Percentiles rank a stretch among this genome's conserved stretches.
These are phyloP conservation scores for Sclerotinia nivalis DNA, from an alignment of 2,329 filamentous ascomycete species.

Conservation along the genomic window DNA sequence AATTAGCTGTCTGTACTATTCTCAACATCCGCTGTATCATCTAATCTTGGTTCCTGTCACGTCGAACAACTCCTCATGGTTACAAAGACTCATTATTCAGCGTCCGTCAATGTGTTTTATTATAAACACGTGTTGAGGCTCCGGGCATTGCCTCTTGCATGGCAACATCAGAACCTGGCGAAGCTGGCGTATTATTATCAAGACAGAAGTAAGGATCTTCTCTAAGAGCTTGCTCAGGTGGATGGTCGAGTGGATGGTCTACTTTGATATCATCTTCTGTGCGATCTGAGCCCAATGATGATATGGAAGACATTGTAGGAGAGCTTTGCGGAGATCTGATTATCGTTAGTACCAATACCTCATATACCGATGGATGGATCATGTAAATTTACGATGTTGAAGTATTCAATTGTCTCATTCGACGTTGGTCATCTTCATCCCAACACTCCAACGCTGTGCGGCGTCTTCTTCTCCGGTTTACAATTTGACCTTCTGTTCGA, in stretches of 20 bases:
- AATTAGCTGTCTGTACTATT: background rate
- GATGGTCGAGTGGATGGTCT: constrained; percentile 1
- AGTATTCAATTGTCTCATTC: background rate
- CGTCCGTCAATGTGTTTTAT: background rate
- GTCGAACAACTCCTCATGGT: background rate
- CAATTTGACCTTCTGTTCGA: constrained; percentile 28
- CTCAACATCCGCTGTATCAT: background rate
- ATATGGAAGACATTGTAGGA: background rate
- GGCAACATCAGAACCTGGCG: background rate
- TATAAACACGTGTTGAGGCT: background rate
- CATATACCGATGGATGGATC: background rate
- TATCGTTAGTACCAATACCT: background rate
- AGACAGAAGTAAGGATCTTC: background rate
- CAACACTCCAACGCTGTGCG: constrained; percentile 32
- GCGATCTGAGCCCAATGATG: background rate
- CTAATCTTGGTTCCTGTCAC: background rate
- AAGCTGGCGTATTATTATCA: background rate
- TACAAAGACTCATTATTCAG: background rate
- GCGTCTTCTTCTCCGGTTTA: constrained; percentile 29
- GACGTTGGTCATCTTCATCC: constrained; percentile 26
- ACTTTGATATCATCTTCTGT: background rate
- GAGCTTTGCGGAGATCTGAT: background rate
- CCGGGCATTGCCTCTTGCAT: background rate
- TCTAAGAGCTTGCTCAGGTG: background rate
- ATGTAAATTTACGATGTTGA: constrained; percentile 14